A percentile compares a stretch with the other conserved stretches of the same genome.
Evolutionary conservation across 2,329 filamentous ascomycete genomes (phyloP).

Genomic region (Fusarium robinianum): DNA sequence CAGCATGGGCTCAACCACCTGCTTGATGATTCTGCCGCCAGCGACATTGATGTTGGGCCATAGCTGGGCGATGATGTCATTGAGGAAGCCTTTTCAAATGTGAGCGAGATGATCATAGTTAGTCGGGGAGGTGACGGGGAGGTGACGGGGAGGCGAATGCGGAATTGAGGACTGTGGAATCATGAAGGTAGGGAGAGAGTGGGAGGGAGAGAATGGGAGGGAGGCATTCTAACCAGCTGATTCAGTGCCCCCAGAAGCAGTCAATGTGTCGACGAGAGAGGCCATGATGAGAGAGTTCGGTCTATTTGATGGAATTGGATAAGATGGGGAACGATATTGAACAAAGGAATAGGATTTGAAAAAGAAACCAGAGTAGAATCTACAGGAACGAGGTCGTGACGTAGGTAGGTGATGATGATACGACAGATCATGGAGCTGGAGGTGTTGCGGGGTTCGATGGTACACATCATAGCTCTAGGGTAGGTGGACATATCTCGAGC

Average conservation of each 20-base stretch:
- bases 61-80: slow-evolving; percentile 34
- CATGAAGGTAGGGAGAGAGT: not conserved
- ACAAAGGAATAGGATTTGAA: not conserved
- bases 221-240: slow-evolving; percentile 33
- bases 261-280: slow-evolving; percentile 29
- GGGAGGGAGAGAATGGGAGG: too few relatives aligned
- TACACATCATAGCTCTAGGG: too few relatives aligned
- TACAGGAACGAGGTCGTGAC: slow-evolving; percentile 6
- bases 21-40: slow-evolving; percentile 30
- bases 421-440: slow-evolving; percentile 14
- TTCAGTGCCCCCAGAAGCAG: slow-evolving; percentile 34
- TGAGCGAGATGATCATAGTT: slow-evolving; percentile 10
- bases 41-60: slow-evolving; percentile 38
- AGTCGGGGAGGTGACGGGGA: not conserved
- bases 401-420: slow-evolving; percentile 1
- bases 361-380: slow-evolving; percentile 2
- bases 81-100: slow-evolving; percentile 29
- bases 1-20: slow-evolving; percentile 33
- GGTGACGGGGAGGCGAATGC: not conserved
- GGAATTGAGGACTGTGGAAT: not conserved
- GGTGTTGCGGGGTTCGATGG: slow-evolving; percentile 17
- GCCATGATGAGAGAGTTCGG: slow-evolving; percentile 21
- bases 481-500: too few relatives aligned
- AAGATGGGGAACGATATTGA: not conserved
- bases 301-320: slow-evolving; percentile 3